Conservation (phyloP, 176 grass and related monocot genomes). For the Zea luxurians region DNA sequence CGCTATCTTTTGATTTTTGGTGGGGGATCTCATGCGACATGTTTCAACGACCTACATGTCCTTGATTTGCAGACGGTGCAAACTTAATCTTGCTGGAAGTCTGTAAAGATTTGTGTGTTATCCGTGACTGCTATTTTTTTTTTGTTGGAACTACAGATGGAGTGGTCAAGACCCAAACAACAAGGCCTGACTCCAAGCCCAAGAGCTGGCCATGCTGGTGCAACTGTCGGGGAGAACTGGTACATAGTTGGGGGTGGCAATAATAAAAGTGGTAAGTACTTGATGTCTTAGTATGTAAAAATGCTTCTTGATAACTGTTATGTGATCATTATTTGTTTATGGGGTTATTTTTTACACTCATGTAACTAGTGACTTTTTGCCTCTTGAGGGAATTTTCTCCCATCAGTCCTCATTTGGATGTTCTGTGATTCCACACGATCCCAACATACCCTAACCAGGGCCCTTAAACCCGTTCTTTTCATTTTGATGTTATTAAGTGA, state of each 20-base stretch:
- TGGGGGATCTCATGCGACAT: conserved; percentile 88
- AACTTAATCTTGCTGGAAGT: conserved; percentile 9
- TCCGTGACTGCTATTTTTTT: conserved; percentile 34
- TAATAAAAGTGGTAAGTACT: conserved; percentile 74
- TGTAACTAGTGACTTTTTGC: conserved; percentile 6
- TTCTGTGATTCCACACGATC: neutral
- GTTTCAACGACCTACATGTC: conserved; percentile 95
- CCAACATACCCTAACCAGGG: neutral
- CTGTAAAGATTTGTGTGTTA: neutral
- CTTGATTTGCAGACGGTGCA: conserved; percentile 94
- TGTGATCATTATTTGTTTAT: conserved; percentile 13
- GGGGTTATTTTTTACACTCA: too few relatives aligned
- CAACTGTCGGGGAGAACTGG: conserved; percentile 84
- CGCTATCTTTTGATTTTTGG: conserved; percentile 98
- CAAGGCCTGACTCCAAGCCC: conserved; percentile 75
- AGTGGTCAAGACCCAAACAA: conserved; percentile 84
- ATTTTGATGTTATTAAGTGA: neutral
- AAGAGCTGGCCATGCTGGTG: conserved; percentile 86
- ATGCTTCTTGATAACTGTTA: conserved; percentile 2
- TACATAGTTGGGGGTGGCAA: conserved; percentile 96
- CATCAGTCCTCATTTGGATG: neutral
- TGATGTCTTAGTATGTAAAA: conserved; percentile 4
- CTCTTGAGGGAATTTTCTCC: neutral
- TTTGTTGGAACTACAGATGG: conserved; percentile 61
- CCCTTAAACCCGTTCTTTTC: neutral